Evolutionary conservation across 2,329 filamentous ascomycete species (phyloP), one percentile per base, ranked within the genome.

Genomic region (Botrytis hyacinthi): DNA sequence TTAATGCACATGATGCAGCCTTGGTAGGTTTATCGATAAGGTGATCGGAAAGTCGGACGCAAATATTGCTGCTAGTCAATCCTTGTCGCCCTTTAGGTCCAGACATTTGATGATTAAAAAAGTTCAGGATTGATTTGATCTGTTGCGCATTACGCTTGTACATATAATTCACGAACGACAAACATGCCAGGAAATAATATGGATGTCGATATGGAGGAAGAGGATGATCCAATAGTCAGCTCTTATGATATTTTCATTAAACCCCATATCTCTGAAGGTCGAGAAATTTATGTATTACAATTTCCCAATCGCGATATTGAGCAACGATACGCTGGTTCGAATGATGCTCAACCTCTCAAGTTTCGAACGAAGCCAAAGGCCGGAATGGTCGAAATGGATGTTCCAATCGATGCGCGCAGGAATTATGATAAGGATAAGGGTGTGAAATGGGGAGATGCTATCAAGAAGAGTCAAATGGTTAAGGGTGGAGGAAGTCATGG

Each of bases 171-270:
- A 46, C 42, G 22, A 72, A 71, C 40, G 40, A 29, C 66, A 40
- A 73, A 59, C 1, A 73, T 73, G 72, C 54, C 60, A 10, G 60
- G 66, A 37, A 12, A 60, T 46, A 32, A 71, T 57, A 71, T 66
- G 68, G 62, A 37, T 70, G 4, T 46, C 40, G 40, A 61, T 26
- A 61, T 62, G 10, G 54, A 62, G 46, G 68, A 32, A 44, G 87
- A 90, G 65, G 82, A 87, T 32, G 92, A 95, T 80, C 92, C 92
- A 71, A 87, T 95, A 76, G 86, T 92, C 71, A 87, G 90, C 60
- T 90, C 88, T 75, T 98, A 97, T 87, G 89, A 93, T 80, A 90
- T 98, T 82, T 95, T 92, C 84, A 90, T 97, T 80, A 97, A 95
- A 78, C 92, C 93, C 35, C 84, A 87, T 32, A 88, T 92, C 63